Evolutionary conservation across 768 basidiomycete genomes (phyloP).

Genomic region (Asterophora parasitica): DNA sequence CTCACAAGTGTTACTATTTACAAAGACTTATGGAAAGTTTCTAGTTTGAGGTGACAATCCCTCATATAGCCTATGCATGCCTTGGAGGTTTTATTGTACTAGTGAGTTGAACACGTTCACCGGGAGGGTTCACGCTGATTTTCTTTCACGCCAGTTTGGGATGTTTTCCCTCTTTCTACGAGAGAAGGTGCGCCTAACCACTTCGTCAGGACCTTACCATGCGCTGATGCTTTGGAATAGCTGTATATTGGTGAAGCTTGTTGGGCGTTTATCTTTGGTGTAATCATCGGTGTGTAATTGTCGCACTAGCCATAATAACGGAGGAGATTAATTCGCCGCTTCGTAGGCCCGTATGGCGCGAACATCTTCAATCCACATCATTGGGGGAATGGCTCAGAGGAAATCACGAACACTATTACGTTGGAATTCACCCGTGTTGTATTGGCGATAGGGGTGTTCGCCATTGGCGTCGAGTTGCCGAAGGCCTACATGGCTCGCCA

Average conservation of each 20-base stretch:
- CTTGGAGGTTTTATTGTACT: slow-evolving; percentile 80
- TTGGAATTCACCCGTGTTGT: slow-evolving; percentile 91
- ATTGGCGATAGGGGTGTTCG: slow-evolving; percentile 95
- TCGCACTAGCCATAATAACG: slow-evolving; percentile 3
- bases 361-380: slow-evolving; percentile 76
- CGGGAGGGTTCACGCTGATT: neutral
- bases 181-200: slow-evolving; percentile 55
- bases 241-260: slow-evolving; percentile 95
- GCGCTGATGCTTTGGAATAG: slow-evolving; percentile 26
- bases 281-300: slow-evolving; percentile 69
- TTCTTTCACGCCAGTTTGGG: slow-evolving; percentile 62
- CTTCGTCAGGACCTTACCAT: neutral
- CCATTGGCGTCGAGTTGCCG: slow-evolving; percentile 95
- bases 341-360: slow-evolving; percentile 73
- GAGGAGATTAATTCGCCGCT: neutral
- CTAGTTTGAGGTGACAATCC: slow-evolving; percentile 59
- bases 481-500: slow-evolving; percentile 93
- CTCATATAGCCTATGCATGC: slow-evolving; percentile 76
- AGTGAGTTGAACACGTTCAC: slow-evolving; percentile 34
- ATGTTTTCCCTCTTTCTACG: slow-evolving; percentile 93
- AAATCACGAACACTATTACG: slow-evolving; percentile 67
- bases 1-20: neutral
- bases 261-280: slow-evolving; percentile 90
- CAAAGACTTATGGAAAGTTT: neutral
- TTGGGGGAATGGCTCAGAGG: slow-evolving; percentile 55